Percentiles rank a stretch among this genome's conserved stretches.
Conservation (phyloP, 768 basidiomycete genomes). For the Amyloporia xantha region DNA sequence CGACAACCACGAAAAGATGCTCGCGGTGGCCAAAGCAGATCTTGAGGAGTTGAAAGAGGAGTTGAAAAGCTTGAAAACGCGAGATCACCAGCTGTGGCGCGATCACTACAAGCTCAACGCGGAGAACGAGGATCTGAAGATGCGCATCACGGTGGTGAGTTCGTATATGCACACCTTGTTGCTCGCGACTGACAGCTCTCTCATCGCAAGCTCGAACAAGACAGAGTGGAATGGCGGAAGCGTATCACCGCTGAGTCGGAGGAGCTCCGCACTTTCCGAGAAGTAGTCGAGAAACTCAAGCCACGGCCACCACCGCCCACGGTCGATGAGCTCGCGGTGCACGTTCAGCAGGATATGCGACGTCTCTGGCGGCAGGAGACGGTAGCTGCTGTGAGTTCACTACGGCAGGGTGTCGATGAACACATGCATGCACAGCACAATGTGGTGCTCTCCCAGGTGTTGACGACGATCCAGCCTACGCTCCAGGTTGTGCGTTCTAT, state of each 20-base stretch:
- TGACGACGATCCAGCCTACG: background rate
- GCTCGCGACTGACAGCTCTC: background rate
- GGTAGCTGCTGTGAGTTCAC: background rate
- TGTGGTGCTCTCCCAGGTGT: slow-evolving; percentile 7
- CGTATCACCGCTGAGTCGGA: background rate
- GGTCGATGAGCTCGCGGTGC: slow-evolving; percentile 4
- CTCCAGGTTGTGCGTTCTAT: slow-evolving; percentile 3
- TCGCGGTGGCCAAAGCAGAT: too few species aligned
- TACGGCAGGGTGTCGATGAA: slow-evolving; percentile 7
- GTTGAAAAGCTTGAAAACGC: slow-evolving; percentile 3
- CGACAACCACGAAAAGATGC: too few species aligned
- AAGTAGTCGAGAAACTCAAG: background rate
- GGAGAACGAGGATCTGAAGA: slow-evolving; percentile 4
- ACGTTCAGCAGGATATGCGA: background rate
- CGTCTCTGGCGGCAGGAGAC: slow-evolving; percentile 2
- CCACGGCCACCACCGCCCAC: slow-evolving; percentile 1
- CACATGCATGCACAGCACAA: slow-evolving; percentile 4
- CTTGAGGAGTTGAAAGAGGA: background rate
- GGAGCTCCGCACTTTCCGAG: background rate
- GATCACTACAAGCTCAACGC: slow-evolving; percentile 6
- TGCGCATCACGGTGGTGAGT: slow-evolving; percentile 3
- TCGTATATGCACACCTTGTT: background rate
- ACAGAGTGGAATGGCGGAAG: background rate
- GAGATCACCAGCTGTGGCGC: slow-evolving; percentile 1
- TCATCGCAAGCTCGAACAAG: background rate